Evolutionary conservation across 805 yeast species (phyloP).

Genomic region (Wickerhamomyces chaumierensis): DNA sequence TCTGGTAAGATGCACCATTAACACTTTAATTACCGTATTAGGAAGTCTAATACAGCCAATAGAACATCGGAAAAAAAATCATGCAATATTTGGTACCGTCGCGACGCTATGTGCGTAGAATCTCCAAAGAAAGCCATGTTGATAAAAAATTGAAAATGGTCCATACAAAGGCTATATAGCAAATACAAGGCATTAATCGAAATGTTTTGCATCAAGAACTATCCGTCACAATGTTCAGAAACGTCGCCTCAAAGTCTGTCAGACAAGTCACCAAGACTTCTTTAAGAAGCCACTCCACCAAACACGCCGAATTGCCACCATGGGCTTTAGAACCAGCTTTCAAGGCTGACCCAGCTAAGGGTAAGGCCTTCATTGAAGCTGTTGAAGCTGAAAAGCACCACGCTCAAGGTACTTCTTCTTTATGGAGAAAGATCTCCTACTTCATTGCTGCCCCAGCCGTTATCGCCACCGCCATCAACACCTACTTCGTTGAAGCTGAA

Average conservation of each 20-base stretch:
- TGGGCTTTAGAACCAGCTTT: slow-evolving; percentile 37
- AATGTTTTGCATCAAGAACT: no score
- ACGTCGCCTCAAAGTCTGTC: slow-evolving; percentile 22
- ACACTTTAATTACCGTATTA: slow-evolving; percentile 6
- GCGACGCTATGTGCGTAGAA: no score
- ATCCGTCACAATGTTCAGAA: slow-evolving; percentile 32
- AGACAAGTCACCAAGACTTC: slow-evolving; percentile 12
- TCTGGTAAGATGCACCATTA: no score
- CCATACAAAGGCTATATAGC: no score
- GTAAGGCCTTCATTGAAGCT: slow-evolving; percentile 53
- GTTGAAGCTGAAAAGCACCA: slow-evolving; percentile 64
- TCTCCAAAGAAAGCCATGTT: no score
- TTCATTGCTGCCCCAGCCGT: slow-evolving; percentile 79
- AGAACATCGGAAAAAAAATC: slow-evolving; percentile 2
- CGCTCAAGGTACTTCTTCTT: slow-evolving; percentile 60
- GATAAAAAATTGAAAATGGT: not conserved
- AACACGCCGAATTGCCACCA: slow-evolving; percentile 24
- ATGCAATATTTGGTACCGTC: slow-evolving; percentile 6
- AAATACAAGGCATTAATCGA: no score
- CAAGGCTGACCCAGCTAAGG: slow-evolving; percentile 32
- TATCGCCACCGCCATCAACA: slow-evolving; percentile 64
- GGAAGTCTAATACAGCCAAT: slow-evolving; percentile 16
- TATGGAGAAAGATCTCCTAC: slow-evolving; percentile 81
- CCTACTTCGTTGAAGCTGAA: slow-evolving; percentile 69
- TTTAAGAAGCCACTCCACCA: slow-evolving; percentile 13